Conservation (phyloP, 768 basidiomycete species). For the Dendrothele bispora region DNA sequence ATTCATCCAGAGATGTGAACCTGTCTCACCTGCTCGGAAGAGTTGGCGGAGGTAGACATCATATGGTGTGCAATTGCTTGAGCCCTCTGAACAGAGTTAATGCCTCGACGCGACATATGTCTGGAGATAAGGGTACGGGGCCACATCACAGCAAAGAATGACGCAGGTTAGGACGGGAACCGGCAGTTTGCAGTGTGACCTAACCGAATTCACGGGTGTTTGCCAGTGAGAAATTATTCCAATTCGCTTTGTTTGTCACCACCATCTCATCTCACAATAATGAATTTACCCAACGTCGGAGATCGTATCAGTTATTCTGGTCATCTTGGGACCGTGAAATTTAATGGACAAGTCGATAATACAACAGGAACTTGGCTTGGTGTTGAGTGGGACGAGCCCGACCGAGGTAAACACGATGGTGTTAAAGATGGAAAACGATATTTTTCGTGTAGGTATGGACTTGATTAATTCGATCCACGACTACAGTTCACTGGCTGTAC, state of each 20-base stretch:
- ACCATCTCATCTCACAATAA: constrained; percentile 16
- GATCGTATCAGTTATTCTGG: constrained; percentile 55
- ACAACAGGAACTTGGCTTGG: constrained; percentile 84
- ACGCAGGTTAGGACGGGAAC: not conserved
- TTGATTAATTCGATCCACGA: not conserved
- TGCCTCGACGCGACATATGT: constrained; percentile 42
- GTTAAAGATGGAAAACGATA: constrained; percentile 74
- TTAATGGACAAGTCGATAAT: constrained; percentile 60
- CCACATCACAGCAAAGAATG: constrained; percentile 19
- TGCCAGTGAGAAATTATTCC: no score
- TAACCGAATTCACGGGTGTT: no score
- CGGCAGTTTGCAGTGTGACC: no score
- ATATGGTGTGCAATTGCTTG: constrained; percentile 49
- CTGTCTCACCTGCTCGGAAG: constrained; percentile 30
- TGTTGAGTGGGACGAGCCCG: constrained; percentile 92
- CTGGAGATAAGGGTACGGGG: constrained; percentile 26
- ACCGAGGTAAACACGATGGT: constrained; percentile 87
- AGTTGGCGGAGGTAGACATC: constrained; percentile 35
- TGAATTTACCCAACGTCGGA: constrained; percentile 39
- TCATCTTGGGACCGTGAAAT: constrained; percentile 69
- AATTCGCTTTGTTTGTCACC: constrained; percentile 7
- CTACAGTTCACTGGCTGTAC: constrained; percentile 8
- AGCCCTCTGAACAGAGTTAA: constrained; percentile 39
- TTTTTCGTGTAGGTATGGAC: constrained; percentile 72
- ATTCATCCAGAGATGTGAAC: constrained; percentile 25